These are phyloP conservation scores for Alternaria gansuensis DNA, from an alignment of 2,329 filamentous ascomycete species.

Conservation along the genomic window DNA sequence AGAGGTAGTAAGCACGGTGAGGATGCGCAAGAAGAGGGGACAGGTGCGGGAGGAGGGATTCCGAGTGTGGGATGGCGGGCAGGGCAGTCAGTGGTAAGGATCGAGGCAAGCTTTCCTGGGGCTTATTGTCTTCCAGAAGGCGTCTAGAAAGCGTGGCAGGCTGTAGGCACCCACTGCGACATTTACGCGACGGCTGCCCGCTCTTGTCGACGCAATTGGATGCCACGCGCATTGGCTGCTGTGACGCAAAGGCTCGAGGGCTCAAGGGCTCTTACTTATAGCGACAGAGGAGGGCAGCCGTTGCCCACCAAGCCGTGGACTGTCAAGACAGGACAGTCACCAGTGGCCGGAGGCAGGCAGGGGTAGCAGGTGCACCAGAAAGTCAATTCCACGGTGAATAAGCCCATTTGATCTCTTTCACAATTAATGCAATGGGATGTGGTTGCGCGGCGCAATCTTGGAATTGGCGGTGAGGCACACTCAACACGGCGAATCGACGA, in stretches of 20 bases:
- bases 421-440: not conserved
- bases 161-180: constrained; percentile 14
- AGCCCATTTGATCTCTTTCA: not conserved
- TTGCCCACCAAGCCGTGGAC: constrained; percentile 18
- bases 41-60: constrained; percentile 28
- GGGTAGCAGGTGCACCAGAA: not conserved
- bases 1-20: constrained; percentile 18
- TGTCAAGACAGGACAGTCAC: not conserved
- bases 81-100: constrained; percentile 25
- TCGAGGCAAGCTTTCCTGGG: constrained; percentile 35
- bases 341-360: constrained; percentile 3
- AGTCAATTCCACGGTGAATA: not conserved
- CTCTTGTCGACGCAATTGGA: constrained; percentile 27
- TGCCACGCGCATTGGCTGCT: constrained; percentile 15
- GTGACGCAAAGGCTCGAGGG: constrained; percentile 9
- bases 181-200: constrained; percentile 21
- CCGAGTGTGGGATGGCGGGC: constrained; percentile 28
- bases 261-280: not conserved
- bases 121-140: constrained; percentile 41
- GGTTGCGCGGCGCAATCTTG: constrained; percentile 17
- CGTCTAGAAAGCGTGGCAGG: constrained; percentile 34
- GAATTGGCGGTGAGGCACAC: constrained; percentile 32
- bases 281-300: constrained; percentile 15
- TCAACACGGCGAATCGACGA: constrained; percentile 8
- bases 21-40: constrained; percentile 35